Evolutionary conservation across 768 basidiomycete genomes (phyloP).

Genomic region (Lentinula boryana): DNA sequence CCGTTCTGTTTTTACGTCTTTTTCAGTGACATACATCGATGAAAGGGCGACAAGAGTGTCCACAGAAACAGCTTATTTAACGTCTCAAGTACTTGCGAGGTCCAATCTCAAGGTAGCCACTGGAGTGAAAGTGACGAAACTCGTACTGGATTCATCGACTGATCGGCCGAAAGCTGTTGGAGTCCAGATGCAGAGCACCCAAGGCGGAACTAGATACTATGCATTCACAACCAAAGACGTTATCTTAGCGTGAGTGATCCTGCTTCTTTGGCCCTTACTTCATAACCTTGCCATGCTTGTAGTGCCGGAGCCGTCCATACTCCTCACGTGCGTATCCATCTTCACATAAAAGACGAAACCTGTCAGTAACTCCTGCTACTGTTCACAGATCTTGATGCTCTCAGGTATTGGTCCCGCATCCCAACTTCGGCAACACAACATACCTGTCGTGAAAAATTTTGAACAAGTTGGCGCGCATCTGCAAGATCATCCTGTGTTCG

Average conservation of each 20-base stretch:
- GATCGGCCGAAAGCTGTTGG: conserved; percentile 40
- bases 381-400: conserved; percentile 56
- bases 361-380: background rate
- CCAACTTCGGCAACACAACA: conserved; percentile 44
- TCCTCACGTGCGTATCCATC: conserved; percentile 38
- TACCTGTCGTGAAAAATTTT: conserved; percentile 55
- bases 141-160: conserved; percentile 35
- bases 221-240: conserved; percentile 50
- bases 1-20: background rate
- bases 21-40: conserved; percentile 61
- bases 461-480: conserved; percentile 74
- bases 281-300: background rate
- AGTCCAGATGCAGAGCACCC: conserved; percentile 22
- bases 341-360: background rate
- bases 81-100: conserved; percentile 48
- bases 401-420: conserved; percentile 71
- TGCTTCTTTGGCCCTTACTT: background rate
- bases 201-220: conserved; percentile 28
- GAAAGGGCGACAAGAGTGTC: conserved; percentile 44
- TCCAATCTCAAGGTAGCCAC: conserved; percentile 56
- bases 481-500: conserved; percentile 59
- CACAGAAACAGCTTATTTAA: conserved; percentile 59
- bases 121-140: conserved; percentile 44
- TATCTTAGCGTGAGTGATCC: conserved; percentile 42
- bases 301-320: conserved; percentile 63